phyloP scores from a whole-genome alignment of 805 yeast genomes.

The Limtongia smithiae region DNA sequence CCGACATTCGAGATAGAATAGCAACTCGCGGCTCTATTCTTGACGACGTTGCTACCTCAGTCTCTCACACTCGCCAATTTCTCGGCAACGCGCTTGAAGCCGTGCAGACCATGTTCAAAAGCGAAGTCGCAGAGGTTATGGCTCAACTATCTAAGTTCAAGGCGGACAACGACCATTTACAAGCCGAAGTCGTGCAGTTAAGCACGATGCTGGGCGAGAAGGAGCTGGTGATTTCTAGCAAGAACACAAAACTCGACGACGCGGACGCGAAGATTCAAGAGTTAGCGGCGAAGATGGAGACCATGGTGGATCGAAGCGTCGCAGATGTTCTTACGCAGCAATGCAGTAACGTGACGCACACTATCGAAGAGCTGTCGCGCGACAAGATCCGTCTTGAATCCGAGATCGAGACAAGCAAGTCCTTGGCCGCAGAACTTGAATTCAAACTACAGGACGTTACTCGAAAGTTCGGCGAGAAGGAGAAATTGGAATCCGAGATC shows the following conservation, averaged over 20 bases:
- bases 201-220: not conserved
- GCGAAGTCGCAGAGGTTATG: not conserved
- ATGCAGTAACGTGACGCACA: not conserved
- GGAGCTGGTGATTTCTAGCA: not conserved
- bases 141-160: not conserved
- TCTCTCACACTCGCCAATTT: too few relatives aligned
- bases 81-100: too few relatives aligned
- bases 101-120: not conserved
- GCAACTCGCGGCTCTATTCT: too few relatives aligned
- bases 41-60: too few relatives aligned
- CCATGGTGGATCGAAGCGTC: not conserved
- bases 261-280: not conserved
- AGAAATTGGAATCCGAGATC: not conserved
- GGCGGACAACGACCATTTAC: not conserved
- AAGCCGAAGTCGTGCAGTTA: not conserved
- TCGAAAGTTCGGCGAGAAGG: not conserved
- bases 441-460: not conserved
- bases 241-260: not conserved
- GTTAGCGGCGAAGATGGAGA: not conserved
- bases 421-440: too few relatives aligned
- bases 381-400: not conserved
- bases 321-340: not conserved
- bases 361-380: not conserved
- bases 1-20: too few relatives aligned
- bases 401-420: too few relatives aligned